Base-by-base conservation (phyloP, 208 protist genomes). In the Naegleria gruberi region DNA sequence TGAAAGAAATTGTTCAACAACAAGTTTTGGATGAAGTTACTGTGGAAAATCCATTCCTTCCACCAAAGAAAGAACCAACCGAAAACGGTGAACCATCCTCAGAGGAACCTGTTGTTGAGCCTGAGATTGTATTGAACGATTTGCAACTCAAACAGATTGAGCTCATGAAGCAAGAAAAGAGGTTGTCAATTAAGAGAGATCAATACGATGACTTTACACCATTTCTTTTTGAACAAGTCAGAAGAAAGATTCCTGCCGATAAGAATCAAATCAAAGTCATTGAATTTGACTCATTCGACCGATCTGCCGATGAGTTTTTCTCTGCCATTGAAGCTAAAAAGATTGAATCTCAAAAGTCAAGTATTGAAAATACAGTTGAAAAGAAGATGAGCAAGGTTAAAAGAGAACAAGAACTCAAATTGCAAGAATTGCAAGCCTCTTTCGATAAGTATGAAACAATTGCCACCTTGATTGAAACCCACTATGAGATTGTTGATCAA, bases 261-360 rank as follows among this genome's bases (percentile, higher is more conserved):
- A 12, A 12, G 26, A 26, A 77, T 37, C 26, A 77, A 37, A 77
- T 77, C 30, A 77, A 77, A 37, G n/a, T 92, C 3, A 92, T 92
- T 43, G 82, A 65, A 8, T 96, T 94, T 91, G 90, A 55, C 26
- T 96, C 93, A 83, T 99, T 99, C 91, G 95, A 97, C 82, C 91
- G 90, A 30, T 96, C 97, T 23, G 97, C 97, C 15, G 98, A 99
- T 90, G 93, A 94, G 43, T 99, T 95, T 92, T 99, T 98, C 90
- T 95, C 97, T 17, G 90, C 95, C 65, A 95, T 96, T 0, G 97
- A 99, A 92, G 93, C 92, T 12, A 94, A 97, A 87, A 93, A 93
- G n/a, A 96, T 97, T 90, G 94, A 96, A 5, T 92, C 94, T 42
- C 95, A 96, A 90, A 96, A 96, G 88, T 91, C 93, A 42, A 94